A percentile compares a stretch with the other conserved stretches of the same genome.
These are phyloP conservation scores for Ulmus americana DNA, from an alignment of 331 rosid genomes.

Conservation along the genomic window DNA sequence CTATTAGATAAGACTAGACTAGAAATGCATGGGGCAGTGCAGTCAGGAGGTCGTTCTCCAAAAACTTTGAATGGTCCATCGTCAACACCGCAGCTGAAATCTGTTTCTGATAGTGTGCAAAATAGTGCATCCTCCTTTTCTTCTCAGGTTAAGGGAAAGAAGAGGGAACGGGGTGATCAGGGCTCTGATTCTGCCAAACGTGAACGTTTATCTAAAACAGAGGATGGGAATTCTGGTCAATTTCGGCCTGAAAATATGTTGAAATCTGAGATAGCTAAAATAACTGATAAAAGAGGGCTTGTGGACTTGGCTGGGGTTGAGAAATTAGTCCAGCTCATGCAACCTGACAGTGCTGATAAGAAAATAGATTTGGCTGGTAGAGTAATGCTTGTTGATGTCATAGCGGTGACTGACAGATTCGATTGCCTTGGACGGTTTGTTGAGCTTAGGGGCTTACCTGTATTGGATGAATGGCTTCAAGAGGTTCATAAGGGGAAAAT, in stretches of 20 bases:
- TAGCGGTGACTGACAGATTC: conserved; percentile 58
- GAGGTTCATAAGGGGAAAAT: conserved; percentile 75
- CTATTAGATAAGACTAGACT: conserved; percentile 52
- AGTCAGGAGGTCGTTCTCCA: conserved; percentile 78
- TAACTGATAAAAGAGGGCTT: conserved; percentile 77
- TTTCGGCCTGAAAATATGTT: conserved; percentile 45
- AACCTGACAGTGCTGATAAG: conserved; percentile 51
- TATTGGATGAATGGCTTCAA: conserved; percentile 91
- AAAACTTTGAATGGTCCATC: conserved; percentile 72
- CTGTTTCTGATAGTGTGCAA: conserved; percentile 66
- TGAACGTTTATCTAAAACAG: conserved; percentile 50
- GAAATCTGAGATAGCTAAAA: conserved; percentile 59
- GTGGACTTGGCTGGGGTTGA: conserved; percentile 61
- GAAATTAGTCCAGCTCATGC: conserved; percentile 74
- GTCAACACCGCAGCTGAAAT: conserved; percentile 53
- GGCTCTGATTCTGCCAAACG: conserved; percentile 54
- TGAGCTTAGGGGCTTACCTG: conserved; percentile 68
- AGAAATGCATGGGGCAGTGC: conserved; percentile 80
- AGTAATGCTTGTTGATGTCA: conserved; percentile 62
- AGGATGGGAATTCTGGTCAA: conserved; percentile 59
- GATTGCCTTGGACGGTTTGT: conserved; percentile 70
- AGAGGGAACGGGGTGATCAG: conserved; percentile 77
- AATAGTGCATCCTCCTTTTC: conserved; percentile 55
- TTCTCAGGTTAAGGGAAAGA: conserved; percentile 58
- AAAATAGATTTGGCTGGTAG: conserved; percentile 70